A percentile compares a stretch with the other conserved stretches of the same genome.
phyloP scores from a whole-genome alignment of 805 yeast genomes.

The Lipomyces starkeyi region DNA sequence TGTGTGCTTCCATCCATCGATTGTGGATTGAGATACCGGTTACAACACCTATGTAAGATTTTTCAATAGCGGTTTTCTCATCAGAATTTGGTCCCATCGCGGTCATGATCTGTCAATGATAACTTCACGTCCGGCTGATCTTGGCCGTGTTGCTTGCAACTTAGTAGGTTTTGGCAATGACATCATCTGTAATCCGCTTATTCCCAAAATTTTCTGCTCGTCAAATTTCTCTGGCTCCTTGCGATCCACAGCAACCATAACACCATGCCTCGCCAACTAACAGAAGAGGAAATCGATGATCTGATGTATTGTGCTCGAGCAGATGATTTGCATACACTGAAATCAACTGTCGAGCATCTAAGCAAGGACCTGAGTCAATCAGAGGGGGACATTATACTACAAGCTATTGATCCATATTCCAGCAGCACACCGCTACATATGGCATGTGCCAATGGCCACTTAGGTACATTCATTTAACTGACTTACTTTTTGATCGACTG shows the following conservation, averaged over 20 bases:
- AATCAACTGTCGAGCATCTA: slow-evolving; percentile 65
- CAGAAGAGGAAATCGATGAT: slow-evolving; percentile 81
- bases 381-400: slow-evolving; percentile 48
- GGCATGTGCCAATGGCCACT: slow-evolving; percentile 96
- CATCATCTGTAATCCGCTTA: too few relatives aligned
- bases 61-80: too few relatives aligned
- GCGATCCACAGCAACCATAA: not conserved
- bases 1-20: too few relatives aligned
- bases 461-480: slow-evolving; percentile 47
- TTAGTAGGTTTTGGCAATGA: too few relatives aligned
- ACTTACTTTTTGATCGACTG: not conserved
- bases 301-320: slow-evolving; percentile 82
- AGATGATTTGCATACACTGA: slow-evolving; percentile 81
- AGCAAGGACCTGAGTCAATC: slow-evolving; percentile 27
- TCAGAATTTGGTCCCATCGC: too few relatives aligned
- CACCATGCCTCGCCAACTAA: slow-evolving; percentile 20
- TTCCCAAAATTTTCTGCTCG: not conserved
- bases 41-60: too few relatives aligned
- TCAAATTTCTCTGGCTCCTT: not conserved
- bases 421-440: slow-evolving; percentile 83
- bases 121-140: too few relatives aligned
- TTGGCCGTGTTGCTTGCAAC: too few relatives aligned
- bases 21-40: not conserved
- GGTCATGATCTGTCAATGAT: too few relatives aligned
- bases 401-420: slow-evolving; percentile 68